Percentiles rank a stretch among this genome's conserved stretches.
Evolutionary conservation across 352 stramenopile genomes (phyloP).

Genomic region (Thraustotheca clavata): DNA sequence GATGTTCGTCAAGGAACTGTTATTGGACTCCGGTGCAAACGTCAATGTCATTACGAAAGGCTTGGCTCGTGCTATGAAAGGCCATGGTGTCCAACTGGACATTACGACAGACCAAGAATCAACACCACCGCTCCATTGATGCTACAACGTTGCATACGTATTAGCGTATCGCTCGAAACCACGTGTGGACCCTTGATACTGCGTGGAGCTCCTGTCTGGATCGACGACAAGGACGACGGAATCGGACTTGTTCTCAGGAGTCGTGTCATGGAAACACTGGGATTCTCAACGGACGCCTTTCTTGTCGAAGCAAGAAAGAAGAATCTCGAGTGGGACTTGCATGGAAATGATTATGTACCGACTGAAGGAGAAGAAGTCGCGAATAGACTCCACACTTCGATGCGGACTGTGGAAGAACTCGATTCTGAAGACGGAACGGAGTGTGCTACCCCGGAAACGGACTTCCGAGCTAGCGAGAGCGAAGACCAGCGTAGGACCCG

Average conservation of each 20-base stretch:
- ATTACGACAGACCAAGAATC: neutral
- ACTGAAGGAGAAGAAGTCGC: neutral
- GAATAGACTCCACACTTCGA: neutral
- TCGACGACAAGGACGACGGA: neutral
- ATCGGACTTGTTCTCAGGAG: neutral
- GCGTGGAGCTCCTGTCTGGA: constrained; percentile 1
- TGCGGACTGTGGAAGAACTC: neutral
- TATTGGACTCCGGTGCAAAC: neutral
- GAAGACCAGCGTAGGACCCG: neutral
- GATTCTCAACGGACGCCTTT: neutral
- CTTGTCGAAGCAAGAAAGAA: neutral
- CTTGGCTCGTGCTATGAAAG: constrained; percentile 5
- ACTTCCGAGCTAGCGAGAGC: neutral
- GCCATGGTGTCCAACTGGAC: neutral
- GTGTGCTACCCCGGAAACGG: neutral
- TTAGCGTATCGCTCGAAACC: constrained; percentile 5
- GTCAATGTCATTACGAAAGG: constrained; percentile 4
- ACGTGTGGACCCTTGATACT: neutral
- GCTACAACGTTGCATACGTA: neutral
- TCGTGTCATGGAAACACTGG: constrained; percentile 11
- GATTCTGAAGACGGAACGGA: neutral
- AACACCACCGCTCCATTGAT: neutral
- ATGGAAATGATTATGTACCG: too few relatives aligned
- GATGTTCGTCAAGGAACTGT: neutral
- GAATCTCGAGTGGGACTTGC: neutral